Conservation (phyloP, 2,329 filamentous ascomycete genomes). For the Gremmenia infestans region DNA sequence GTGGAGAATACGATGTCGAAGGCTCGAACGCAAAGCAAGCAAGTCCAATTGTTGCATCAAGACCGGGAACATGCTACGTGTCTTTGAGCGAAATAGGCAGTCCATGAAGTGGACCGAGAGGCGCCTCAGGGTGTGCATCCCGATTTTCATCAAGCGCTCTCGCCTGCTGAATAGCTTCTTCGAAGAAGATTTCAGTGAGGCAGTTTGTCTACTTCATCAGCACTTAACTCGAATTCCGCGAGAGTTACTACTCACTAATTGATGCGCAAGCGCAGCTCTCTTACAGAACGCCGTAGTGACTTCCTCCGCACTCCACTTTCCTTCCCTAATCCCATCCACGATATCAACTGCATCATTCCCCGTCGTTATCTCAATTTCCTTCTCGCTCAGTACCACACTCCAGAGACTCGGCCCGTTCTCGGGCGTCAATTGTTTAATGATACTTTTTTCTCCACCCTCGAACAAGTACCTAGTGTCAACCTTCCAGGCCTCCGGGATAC, state of each 20-base stretch:
- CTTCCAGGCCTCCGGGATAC: neutral
- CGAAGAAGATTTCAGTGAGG: constrained; percentile 43
- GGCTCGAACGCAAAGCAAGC: constrained; percentile 49
- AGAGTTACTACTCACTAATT: neutral
- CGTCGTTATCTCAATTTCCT: neutral
- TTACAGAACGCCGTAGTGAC: neutral
- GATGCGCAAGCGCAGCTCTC: neutral
- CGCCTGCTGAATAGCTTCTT: constrained; percentile 40
- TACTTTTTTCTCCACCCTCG: neutral
- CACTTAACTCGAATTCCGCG: neutral
- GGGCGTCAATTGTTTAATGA: neutral
- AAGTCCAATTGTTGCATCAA: constrained; percentile 51
- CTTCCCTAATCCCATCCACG: neutral
- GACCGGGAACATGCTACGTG: constrained; percentile 48
- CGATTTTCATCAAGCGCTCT: constrained; percentile 40
- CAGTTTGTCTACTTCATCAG: constrained; percentile 34
- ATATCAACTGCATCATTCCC: neutral
- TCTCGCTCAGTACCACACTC: neutral
- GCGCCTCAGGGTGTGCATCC: constrained; percentile 30
- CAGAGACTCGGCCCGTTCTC: neutral
- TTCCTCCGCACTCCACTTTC: neutral
- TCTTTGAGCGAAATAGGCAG: constrained; percentile 32
- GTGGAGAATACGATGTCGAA: constrained; percentile 46
- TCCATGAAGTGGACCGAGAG: constrained; percentile 38
- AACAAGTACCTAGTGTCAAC: neutral